Evolutionary conservation across 805 yeast genomes (phyloP).

Genomic region (Torulaspora delbrueckii): DNA sequence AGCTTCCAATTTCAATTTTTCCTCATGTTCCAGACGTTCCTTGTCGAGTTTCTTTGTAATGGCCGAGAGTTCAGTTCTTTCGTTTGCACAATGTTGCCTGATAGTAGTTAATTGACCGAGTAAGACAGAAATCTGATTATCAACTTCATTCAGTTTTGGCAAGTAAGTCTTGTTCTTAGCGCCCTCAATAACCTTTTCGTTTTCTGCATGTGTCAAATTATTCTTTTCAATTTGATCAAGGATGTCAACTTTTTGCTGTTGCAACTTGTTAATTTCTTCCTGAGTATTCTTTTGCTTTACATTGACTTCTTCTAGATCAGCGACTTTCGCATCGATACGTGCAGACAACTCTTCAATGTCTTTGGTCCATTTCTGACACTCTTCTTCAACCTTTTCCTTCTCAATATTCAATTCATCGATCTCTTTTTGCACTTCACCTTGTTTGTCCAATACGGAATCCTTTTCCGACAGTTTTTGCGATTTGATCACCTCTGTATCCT

Average conservation of each 20-base stretch:
- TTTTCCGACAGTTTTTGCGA: slow-evolving; percentile 26
- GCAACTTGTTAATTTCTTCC: slow-evolving; percentile 20
- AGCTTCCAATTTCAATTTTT: slow-evolving; percentile 23
- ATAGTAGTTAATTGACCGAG: slow-evolving; percentile 23
- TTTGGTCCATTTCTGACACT: slow-evolving; percentile 20
- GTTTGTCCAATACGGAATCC: slow-evolving; percentile 19
- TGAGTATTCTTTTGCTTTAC: slow-evolving; percentile 18
- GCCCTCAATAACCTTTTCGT: slow-evolving; percentile 17
- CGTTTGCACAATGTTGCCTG: slow-evolving; percentile 31
- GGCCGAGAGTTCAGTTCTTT: slow-evolving; percentile 23
- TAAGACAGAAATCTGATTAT: slow-evolving; percentile 20
- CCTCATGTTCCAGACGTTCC: slow-evolving; percentile 27
- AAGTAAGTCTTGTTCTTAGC: slow-evolving; percentile 25
- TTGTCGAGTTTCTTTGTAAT: slow-evolving; percentile 29
- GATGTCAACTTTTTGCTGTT: slow-evolving; percentile 15
- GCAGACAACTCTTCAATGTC: slow-evolving; percentile 23
- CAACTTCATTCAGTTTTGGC: slow-evolving; percentile 24
- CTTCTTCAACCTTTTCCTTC: slow-evolving; percentile 19
- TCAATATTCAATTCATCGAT: slow-evolving; percentile 24
- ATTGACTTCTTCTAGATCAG: slow-evolving; percentile 23
- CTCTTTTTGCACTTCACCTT: slow-evolving; percentile 25
- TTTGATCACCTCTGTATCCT: slow-evolving; percentile 27
- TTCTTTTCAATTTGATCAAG: slow-evolving; percentile 20
- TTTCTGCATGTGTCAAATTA: slow-evolving; percentile 16
- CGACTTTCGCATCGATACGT: slow-evolving; percentile 28